Percentiles rank a stretch among this genome's conserved stretches.
Evolutionary conservation across 371 early-diverging fungal species (phyloP).

Genomic region (Mortierella sp.): DNA sequence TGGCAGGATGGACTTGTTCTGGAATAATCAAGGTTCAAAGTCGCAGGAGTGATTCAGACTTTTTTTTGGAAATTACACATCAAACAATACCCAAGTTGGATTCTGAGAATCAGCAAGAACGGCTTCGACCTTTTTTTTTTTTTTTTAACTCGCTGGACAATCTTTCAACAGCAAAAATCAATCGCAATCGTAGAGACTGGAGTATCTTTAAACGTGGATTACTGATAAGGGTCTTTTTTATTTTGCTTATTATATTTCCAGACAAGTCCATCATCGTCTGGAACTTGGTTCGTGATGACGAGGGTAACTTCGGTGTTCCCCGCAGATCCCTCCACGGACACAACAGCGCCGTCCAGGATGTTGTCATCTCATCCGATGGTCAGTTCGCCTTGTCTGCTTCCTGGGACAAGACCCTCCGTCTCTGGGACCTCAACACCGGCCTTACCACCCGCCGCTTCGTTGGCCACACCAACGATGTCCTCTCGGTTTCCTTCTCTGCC

Average conservation of each 20-base stretch:
- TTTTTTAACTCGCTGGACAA: background rate
- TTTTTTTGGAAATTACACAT: background rate
- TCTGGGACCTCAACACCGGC: slow-evolving; percentile 97
- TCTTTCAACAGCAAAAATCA: background rate
- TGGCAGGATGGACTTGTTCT: background rate
- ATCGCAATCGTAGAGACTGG: no score
- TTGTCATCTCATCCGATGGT: slow-evolving; percentile 98
- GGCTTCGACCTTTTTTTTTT: background rate
- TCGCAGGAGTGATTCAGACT: background rate
- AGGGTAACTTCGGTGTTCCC: slow-evolving; percentile 92
- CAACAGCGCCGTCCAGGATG: slow-evolving; percentile 98
- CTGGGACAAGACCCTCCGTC: slow-evolving; percentile 99
- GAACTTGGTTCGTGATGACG: slow-evolving; percentile 92
- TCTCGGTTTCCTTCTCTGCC: slow-evolving; percentile 98
- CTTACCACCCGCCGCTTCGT: slow-evolving; percentile 95
- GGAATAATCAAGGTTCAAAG: background rate
- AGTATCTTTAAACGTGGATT: background rate
- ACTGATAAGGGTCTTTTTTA: slow-evolving; percentile 1
- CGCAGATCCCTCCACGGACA: slow-evolving; percentile 91
- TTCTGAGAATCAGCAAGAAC: background rate
- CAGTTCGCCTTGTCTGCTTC: slow-evolving; percentile 98
- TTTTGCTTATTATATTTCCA: slow-evolving; percentile 30
- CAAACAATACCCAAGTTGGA: background rate
- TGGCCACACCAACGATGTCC: slow-evolving; percentile 97
- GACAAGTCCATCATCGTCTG: slow-evolving; percentile 99